Base-by-base conservation (phyloP, 768 basidiomycete species). In the Strobilomyces echinocephalus region DNA sequence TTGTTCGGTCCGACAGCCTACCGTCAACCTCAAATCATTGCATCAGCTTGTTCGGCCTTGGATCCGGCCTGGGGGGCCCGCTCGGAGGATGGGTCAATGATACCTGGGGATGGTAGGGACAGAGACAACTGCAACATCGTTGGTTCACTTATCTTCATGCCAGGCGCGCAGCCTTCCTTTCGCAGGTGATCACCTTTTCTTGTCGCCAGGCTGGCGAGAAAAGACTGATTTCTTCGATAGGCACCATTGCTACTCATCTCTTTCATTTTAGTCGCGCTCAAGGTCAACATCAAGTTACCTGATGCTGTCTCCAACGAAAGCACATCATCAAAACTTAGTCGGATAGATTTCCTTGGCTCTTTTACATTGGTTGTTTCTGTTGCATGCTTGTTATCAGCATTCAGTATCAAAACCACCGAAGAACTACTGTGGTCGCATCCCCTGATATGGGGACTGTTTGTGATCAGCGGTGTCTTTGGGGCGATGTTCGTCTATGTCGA, bases 21-120 rank as follows among this genome's bases (percentile, higher is more conserved):
- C 21, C n/a, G 52, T 63, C 39, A 48, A 51, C 53, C 44, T 57
- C 58, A 8, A n/a, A n/a, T 8, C 7, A 39, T 53, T 48, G 2
- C 52, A 39, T 59, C 62, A 92, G 90, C 69, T 68, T 91, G 57
- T 95, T 83, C 65, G 94, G 93, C 40, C 73, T 91, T 49, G 94
- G 94, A 51, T 82, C 88, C 39, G 86, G 84, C 45, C 70, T 90
- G 20, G 89, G 89, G 43, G 89, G 89, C 28, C 89, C 89, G 41
- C 53, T 91, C 18, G 89, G 89, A 33, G 89, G 89, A 20, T 91
- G 87, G 87, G 77, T 92, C 50, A 88, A 89, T 66, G 93, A 95
- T 68, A 76, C 63, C 8, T 85, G 90, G 65, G 91, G 91, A 58
- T 95, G 92, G 93, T 88, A 69, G 60, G 86, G 71, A 4, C 24